phyloP scores from a whole-genome alignment of 805 yeast species.

The Candida hungchunana region DNA sequence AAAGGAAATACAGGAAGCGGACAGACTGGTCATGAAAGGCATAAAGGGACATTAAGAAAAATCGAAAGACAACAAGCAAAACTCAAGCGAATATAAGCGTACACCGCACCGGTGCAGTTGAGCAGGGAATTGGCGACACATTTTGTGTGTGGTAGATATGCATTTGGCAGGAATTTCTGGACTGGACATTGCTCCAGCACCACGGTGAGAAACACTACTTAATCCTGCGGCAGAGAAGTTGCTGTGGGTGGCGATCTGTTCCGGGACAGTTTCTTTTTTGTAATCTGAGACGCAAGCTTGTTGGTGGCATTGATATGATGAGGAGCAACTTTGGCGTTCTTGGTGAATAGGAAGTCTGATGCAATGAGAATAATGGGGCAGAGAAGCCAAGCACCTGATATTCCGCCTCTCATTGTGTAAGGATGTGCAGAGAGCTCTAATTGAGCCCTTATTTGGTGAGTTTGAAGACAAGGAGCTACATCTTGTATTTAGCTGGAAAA shows the following conservation, averaged over 20 bases:
- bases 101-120: too few relatives aligned
- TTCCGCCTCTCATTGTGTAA: slow-evolving; percentile 10
- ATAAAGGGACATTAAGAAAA: too few relatives aligned
- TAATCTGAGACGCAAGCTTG: slow-evolving; percentile 16
- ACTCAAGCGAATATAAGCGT: too few relatives aligned
- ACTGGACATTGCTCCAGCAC: too few relatives aligned
- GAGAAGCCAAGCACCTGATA: slow-evolving; percentile 18
- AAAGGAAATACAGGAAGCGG: too few relatives aligned
- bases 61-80: too few relatives aligned
- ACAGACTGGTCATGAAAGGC: too few relatives aligned
- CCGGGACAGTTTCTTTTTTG: slow-evolving; percentile 9
- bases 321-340: slow-evolving; percentile 15
- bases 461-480: neutral
- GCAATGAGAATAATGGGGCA: slow-evolving; percentile 23
- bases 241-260: slow-evolving; percentile 8
- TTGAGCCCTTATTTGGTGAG: neutral
- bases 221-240: slow-evolving; percentile 5
- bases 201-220: too few relatives aligned
- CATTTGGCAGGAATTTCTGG: too few relatives aligned
- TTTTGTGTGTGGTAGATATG: too few relatives aligned
- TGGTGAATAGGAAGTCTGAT: slow-evolving; percentile 19
- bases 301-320: slow-evolving; percentile 17
- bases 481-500: neutral
- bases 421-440: too few relatives aligned
- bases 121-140: too few relatives aligned